phyloP scores from a whole-genome alignment of 208 protist genomes.

The Leishmania amazonensis region DNA sequence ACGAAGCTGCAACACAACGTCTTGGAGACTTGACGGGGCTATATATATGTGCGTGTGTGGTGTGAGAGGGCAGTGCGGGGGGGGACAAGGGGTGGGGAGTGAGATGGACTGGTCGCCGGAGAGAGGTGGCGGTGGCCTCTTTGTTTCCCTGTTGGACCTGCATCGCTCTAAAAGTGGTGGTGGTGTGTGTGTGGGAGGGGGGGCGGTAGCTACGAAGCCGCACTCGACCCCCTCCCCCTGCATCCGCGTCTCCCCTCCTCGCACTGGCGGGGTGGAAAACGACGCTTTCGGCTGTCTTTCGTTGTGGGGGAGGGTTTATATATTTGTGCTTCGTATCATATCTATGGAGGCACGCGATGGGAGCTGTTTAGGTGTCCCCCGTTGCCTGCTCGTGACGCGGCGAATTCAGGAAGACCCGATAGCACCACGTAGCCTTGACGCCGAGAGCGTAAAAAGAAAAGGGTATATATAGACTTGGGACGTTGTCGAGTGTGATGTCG shows the following conservation, averaged over 20 bases:
- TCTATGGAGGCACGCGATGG: background rate
- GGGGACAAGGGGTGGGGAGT: background rate
- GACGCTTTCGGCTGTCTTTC: background rate
- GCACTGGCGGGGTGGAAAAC: background rate
- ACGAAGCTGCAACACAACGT: background rate
- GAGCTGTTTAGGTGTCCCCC: background rate
- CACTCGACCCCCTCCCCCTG: background rate
- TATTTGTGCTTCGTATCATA: background rate
- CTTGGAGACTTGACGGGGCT: background rate
- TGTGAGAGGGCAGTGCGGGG: background rate
- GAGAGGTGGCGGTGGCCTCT: slow-evolving; percentile 5
- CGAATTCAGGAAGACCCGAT: background rate
- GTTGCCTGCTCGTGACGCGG: background rate
- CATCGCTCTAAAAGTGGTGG: background rate
- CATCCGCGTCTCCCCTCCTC: background rate
- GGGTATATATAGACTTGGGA: background rate
- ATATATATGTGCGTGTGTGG: background rate
- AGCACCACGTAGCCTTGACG: background rate
- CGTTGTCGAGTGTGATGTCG: background rate
- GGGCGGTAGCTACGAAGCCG: background rate
- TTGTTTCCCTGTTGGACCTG: background rate
- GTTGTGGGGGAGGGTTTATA: background rate
- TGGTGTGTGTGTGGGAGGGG: background rate
- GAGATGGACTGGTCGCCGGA: background rate
- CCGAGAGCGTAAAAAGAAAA: background rate